A percentile compares a stretch with the other conserved stretches of the same genome.
These are phyloP conservation scores for Linnemannia elongata DNA, from an alignment of 192 early-diverging fungal genomes.

Conservation along the genomic window DNA sequence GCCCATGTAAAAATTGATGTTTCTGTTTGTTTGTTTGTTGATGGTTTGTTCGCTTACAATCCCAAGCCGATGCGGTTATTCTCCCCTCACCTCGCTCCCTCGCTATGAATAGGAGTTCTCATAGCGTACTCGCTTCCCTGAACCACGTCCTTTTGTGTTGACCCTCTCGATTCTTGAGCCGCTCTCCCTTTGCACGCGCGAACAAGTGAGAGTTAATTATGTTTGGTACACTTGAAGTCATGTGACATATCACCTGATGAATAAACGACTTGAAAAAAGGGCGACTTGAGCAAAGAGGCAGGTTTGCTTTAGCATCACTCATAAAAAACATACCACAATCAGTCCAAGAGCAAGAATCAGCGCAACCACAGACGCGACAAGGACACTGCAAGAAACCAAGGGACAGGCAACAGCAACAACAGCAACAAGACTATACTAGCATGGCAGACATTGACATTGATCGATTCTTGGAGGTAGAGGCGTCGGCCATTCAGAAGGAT, in stretches of 20 bases:
- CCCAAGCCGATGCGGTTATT: background rate
- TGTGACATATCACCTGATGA: background rate
- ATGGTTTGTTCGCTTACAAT: background rate
- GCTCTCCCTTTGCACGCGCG: background rate
- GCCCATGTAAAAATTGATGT: background rate
- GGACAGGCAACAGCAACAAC: background rate
- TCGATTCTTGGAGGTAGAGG: slow-evolving; percentile 61
- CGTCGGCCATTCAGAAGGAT: slow-evolving; percentile 65
- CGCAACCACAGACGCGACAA: background rate
- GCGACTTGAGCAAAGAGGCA: background rate
- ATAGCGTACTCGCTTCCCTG: background rate
- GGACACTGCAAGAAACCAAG: background rate
- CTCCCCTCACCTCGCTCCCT: background rate
- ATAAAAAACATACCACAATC: background rate
- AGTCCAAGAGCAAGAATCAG: background rate
- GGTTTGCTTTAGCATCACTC: background rate
- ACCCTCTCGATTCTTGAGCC: background rate
- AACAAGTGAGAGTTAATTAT: no score
- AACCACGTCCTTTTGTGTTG: no score
- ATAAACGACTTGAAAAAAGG: background rate
- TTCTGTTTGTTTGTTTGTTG: background rate
- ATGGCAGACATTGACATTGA: slow-evolving; percentile 65
- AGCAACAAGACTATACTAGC: background rate
- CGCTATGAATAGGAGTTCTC: background rate
- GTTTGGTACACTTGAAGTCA: background rate